Base-by-base conservation (phyloP, 306 rosid genomes). In the Rubus parviflorus region DNA sequence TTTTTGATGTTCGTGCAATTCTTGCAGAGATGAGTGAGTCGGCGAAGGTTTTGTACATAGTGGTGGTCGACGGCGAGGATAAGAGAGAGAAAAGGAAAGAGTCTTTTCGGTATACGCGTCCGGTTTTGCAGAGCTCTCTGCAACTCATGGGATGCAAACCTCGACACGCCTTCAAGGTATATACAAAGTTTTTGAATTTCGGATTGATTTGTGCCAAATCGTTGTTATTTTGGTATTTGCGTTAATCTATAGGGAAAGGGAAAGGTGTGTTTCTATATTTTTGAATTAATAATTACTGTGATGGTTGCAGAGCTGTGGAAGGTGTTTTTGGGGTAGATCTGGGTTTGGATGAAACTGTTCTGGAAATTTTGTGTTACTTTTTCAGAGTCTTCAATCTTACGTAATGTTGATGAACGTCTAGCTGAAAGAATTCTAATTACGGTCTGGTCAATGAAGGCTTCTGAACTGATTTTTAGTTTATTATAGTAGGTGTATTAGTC, bases 121-220 rank as follows among this genome's bases (percentile, higher is more conserved):
- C 96, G 4, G 90, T 90, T 79, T 83, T 94, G 22, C 98, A 90
- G 82, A 94, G 90, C 49, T 90, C 93, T 42, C 86, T 94, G 17
- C 98, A 94, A 74, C 95, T 92, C 19, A 94, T 94, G 88, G 98
- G 98, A 68, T 94, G 98, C 81, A 94, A 94, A 73, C 90, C 97
- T 3, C 87, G 98, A 11, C 98, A 94, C 72, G 97, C 98, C 60
- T 92, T 94, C 62, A 94, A 94, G 98, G 98, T 89, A 41, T 37
- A 1, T 43, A 15, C n/a, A 41, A 74, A 5, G 38, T 73, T 74
- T 10, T 35, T 19, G 35, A 75, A 19, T 80, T 75, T 53, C 35
- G 40, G 10, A 77, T 58, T 9, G 46, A 42, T 37, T 22, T 5
- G 3, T 75, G 46, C 41, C 3, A 14, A 25, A 8, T 15, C 2